Conservation (phyloP, 495 filamentous ascomycete species). For the Tuber borchii region DNA sequence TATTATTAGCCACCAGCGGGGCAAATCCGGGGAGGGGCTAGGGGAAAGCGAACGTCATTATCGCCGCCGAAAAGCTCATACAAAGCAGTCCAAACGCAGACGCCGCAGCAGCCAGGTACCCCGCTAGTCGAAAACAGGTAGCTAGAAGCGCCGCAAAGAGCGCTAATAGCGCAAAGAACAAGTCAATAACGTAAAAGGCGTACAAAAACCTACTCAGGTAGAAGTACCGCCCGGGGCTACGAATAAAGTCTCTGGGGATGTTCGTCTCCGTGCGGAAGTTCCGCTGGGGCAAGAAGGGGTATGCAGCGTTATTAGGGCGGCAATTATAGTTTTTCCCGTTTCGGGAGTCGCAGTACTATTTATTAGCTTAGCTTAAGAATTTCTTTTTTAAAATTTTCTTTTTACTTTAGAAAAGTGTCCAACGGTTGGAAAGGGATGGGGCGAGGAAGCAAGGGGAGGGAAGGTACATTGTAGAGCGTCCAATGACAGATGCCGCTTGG, state of each 20-base stretch:
- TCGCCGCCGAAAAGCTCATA: constrained; percentile 55
- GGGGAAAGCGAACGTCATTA: constrained; percentile 61
- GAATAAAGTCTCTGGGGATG: constrained; percentile 46
- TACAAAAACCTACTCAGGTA: constrained; percentile 63
- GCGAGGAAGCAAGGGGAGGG: constrained; percentile 7
- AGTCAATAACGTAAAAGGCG: constrained; percentile 62
- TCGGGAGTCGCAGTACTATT: constrained; percentile 31
- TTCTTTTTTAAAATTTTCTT: not conserved
- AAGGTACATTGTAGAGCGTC: constrained; percentile 60
- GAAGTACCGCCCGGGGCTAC: constrained; percentile 56
- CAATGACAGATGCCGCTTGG: constrained; percentile 53
- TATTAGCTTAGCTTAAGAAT: constrained; percentile 10
- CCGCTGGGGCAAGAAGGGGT: constrained; percentile 58
- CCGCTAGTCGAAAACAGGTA: constrained; percentile 55
- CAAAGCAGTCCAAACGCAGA: constrained; percentile 55
- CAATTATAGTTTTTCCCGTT: constrained; percentile 55
- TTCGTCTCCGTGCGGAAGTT: constrained; percentile 57
- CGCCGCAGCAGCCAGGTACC: constrained; percentile 54
- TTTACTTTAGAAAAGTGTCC: not conserved
- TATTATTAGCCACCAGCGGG: constrained; percentile 12
- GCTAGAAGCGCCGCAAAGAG: constrained; percentile 59
- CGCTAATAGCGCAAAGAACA: constrained; percentile 58
- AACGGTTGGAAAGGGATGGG: constrained; percentile 7
- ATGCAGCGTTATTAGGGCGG: constrained; percentile 51
- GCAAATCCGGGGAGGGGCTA: not conserved